phyloP scores from a whole-genome alignment of 1,284 basidiomycete genomes.

The Rhizoctonia solani region DNA sequence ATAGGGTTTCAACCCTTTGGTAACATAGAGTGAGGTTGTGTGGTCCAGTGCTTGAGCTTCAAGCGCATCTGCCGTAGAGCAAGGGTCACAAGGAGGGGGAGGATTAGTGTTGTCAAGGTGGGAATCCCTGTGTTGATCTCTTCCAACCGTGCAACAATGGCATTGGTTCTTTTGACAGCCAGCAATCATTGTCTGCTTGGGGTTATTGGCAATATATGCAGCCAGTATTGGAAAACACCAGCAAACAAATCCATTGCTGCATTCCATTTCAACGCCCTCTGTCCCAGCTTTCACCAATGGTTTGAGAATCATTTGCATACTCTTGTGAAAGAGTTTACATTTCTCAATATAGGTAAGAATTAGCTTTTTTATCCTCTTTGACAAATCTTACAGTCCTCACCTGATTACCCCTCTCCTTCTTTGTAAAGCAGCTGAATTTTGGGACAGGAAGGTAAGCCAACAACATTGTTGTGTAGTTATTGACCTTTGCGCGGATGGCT shows the following conservation, averaged over 20 bases:
- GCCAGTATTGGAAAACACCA: conserved; percentile 29
- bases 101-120: too few species aligned
- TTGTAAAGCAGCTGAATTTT: conserved; percentile 9
- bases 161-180: too few species aligned
- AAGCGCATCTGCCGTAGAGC: too few species aligned
- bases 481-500: background rate
- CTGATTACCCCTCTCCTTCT: background rate
- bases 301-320: conserved; percentile 26
- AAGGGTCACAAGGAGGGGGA: too few species aligned
- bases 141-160: too few species aligned
- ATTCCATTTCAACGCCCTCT: conserved; percentile 28
- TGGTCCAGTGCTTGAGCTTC: too few species aligned
- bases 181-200: conserved; percentile 31
- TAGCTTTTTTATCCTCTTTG: background rate
- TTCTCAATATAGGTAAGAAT: background rate
- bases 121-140: too few species aligned
- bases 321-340: conserved; percentile 33
- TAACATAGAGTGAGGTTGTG: too few species aligned
- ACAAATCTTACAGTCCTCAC: background rate
- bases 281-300: conserved; percentile 21
- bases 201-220: conserved; percentile 34
- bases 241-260: conserved; percentile 29
- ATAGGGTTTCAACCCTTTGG: too few species aligned
- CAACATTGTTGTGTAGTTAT: background rate
- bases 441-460: conserved; percentile 1